These are phyloP conservation scores for Paragyromitra xinjiangensis DNA, from an alignment of 495 filamentous ascomycete species.

Conservation along the genomic window DNA sequence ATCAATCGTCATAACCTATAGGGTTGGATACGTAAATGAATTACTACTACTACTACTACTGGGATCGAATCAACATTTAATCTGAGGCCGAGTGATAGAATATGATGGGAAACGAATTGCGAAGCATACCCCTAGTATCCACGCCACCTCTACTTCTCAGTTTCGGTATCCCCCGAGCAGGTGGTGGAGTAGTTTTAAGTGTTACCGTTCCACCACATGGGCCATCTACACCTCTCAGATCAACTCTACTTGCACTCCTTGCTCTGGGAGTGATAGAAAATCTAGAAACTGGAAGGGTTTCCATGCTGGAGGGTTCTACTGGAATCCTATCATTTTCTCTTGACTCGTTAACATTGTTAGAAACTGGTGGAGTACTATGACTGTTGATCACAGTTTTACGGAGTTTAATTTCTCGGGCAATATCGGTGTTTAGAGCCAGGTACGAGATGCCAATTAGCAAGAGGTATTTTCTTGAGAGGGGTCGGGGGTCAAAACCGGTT, in stretches of 20 bases:
- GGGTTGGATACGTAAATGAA: too few relatives aligned
- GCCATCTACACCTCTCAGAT: neutral
- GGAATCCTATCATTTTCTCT: constrained; percentile 64
- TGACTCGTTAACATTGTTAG: constrained; percentile 56
- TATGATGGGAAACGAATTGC: neutral
- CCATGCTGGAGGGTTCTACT: constrained; percentile 64
- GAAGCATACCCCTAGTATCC: constrained; percentile 74
- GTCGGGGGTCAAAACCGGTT: neutral
- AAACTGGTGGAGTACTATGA: constrained; percentile 78
- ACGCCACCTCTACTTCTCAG: constrained; percentile 82
- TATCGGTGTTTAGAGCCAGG: constrained; percentile 83
- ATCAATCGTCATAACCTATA: too few relatives aligned
- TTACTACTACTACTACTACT: too few relatives aligned
- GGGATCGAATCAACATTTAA: neutral
- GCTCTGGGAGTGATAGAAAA: constrained; percentile 57
- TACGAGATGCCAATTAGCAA: neutral
- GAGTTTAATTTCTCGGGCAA: constrained; percentile 76
- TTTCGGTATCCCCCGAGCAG: constrained; percentile 95
- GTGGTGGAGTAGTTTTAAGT: constrained; percentile 68
- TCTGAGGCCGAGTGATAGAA: constrained; percentile 17
- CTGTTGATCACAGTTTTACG: constrained; percentile 93
- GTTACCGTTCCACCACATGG: constrained; percentile 44
- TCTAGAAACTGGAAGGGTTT: too few relatives aligned
- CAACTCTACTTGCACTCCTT: constrained; percentile 57
- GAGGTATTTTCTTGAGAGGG: neutral